These are phyloP conservation scores for Aquanectria penicillioides DNA, from an alignment of 2,329 filamentous ascomycete genomes.

Conservation along the genomic window DNA sequence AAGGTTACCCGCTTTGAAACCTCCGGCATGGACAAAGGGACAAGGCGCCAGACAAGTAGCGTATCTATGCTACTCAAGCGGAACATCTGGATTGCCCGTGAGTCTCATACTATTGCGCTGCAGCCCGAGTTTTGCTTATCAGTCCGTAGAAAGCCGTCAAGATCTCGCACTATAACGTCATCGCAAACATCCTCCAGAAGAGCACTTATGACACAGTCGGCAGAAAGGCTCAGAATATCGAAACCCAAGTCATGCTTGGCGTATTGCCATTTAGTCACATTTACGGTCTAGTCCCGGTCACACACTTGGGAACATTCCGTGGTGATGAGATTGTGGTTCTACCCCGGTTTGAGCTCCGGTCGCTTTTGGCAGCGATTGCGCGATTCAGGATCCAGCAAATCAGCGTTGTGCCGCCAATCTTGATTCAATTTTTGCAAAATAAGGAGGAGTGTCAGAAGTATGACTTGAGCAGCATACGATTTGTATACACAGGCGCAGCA, in stretches of 20 bases:
- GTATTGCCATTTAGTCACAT: conserved; percentile 85
- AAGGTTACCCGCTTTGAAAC: conserved; percentile 59
- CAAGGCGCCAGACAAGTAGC: conserved; percentile 75
- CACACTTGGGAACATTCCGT: conserved; percentile 72
- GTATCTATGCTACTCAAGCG: conserved; percentile 83
- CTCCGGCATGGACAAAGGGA: conserved; percentile 68
- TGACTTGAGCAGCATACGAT: conserved; percentile 72
- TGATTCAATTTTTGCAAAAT: conserved; percentile 76
- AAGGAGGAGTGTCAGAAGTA: conserved; percentile 67
- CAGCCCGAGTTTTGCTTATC: not conserved
- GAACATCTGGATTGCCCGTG: conserved; percentile 81
- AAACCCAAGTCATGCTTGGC: conserved; percentile 65
- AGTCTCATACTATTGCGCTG: conserved; percentile 28
- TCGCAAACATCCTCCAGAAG: conserved; percentile 77
- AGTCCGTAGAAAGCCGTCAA: conserved; percentile 77
- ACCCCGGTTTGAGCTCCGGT: conserved; percentile 77
- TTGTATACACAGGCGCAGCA: conserved; percentile 77
- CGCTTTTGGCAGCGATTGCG: conserved; percentile 71
- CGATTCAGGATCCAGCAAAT: conserved; percentile 73
- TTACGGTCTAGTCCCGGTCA: conserved; percentile 78
- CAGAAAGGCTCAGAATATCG: conserved; percentile 47
- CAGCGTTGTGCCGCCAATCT: conserved; percentile 79
- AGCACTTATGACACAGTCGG: conserved; percentile 51
- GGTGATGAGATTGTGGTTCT: conserved; percentile 80
- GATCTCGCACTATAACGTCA: conserved; percentile 83